Evolutionary conservation across 208 protist genomes (phyloP), one percentile per base, ranked within the genome.

Genomic region (Leishmania lainsoni): DNA sequence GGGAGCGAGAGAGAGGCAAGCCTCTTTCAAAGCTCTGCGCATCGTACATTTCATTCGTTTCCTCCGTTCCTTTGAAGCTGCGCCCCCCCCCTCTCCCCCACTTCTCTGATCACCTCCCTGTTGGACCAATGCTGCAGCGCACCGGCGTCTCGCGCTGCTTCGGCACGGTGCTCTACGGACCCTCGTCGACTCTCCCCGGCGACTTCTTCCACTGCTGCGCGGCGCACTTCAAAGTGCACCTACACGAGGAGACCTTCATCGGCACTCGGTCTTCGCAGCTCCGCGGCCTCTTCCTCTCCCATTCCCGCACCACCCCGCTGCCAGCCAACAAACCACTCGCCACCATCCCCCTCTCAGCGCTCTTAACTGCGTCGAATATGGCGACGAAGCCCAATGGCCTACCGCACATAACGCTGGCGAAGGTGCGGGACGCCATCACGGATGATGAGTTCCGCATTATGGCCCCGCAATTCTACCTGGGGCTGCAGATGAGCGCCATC

Each of bases 381-480:
- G 58, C 81, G 5, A 81, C n/a, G 6, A 94, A 94, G 72, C 86
- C 93, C 4, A 92, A 96, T 77, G 83, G 87, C 78, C 81, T 98
- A 61, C 89, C 70, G 2, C 20, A 91, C 63, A 77, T 98, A 6
- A 88, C 81, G 32, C 48, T 96, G 10, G 86, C 87, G 16, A 76
- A 89, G 49, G 93, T 98, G 58, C 83, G 86, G 58, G 75, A 76
- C 52, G 91, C 92, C 32, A 95, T 98, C 68, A 61, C 49, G 17
- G 91, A 94, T 51, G 89, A 86, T 0, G 93, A 98, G 81, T 96
- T 98, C 70, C 89, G 87, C 69, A 56, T 92, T 17, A 98, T 98
- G 94, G 91, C 93, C 12, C 91, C 94, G 16, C 94, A 98, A 86
- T 88, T 96, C 56, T 96, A 91, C 73, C 59, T 98, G 26, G 93